Base-by-base conservation (phyloP, 2,329 filamentous ascomycete genomes). In the Ascochyta lentis region DNA sequence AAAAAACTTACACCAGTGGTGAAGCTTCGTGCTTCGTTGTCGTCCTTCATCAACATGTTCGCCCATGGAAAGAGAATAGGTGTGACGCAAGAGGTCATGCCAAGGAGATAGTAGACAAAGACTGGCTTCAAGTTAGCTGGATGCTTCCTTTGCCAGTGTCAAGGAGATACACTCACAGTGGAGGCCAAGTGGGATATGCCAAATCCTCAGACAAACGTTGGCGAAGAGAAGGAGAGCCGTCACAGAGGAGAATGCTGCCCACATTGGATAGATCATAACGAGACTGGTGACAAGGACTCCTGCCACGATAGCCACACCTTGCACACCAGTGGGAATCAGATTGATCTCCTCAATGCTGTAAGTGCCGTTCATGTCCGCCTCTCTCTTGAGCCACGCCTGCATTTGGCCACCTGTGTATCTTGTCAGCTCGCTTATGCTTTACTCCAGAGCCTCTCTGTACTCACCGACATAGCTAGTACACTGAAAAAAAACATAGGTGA, bases 381-480 rank as follows among this genome's bases (percentile, higher is more conserved):
- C 77, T 1, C 73, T 71, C 57, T 81, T 81, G 41, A 83, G 73
- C 80, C 80, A 82, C 5, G 82, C 72, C 42, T 76, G 80, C 80
- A 83, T 82, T 51, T 82, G 82, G 2, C 64, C 59, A 8, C 49
- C 49, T 52, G 27, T 16, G 9, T 4, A 12, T 12, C 6, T 3
- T 33, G 35, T 52, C 27, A 52, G 42, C 42, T 52, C 10, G 4
- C 23, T 24, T 6, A 26, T 3, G 15, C 15, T 12, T 5, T 13
- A 41, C 3, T 6, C 13, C 6, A 15, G 23, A 6, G 10, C 8
- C 12, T 19, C 5, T 27, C 16, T 3, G 8, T 15, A 34, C 49
- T 52, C 31, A 5, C 62, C 49, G 2, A 78, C 78, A 56, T 82
- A 82, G 6, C 67, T 68, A 0, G 76, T 75, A 19, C 46, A 63